These are phyloP conservation scores for Ophiostoma australiae DNA, from an alignment of 2,329 filamentous ascomycete genomes.

Conservation along the genomic window DNA sequence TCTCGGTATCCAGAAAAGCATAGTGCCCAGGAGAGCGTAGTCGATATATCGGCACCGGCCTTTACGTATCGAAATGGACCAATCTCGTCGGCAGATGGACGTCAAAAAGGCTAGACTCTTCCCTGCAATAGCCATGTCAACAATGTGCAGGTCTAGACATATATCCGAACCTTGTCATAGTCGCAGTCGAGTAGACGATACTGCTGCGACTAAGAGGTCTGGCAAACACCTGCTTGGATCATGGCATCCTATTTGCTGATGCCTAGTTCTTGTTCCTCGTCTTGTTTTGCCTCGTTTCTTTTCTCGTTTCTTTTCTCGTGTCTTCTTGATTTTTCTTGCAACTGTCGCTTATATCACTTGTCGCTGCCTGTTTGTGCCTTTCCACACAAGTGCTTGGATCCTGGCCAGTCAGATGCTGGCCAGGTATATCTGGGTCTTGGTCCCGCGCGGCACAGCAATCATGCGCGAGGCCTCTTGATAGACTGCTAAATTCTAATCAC, in stretches of 20 bases:
- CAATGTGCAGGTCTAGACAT: background rate
- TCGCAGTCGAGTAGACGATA: background rate
- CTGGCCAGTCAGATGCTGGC: too few relatives aligned
- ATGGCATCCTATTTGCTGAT: background rate
- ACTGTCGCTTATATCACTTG: background rate
- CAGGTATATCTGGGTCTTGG: background rate
- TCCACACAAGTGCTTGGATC: background rate
- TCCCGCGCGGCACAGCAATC: background rate
- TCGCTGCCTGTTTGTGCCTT: background rate
- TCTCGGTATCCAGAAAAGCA: conserved; percentile 8
- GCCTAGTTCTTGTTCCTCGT: background rate
- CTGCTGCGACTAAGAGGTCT: background rate
- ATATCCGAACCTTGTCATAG: background rate
- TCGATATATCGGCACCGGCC: background rate
- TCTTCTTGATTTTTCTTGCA: background rate
- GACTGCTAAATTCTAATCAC: background rate
- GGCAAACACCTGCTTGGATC: background rate
- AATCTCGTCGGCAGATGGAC: background rate
- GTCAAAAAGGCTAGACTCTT: background rate
- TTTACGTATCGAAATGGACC: background rate
- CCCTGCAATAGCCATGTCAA: background rate
- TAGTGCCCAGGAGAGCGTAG: background rate
- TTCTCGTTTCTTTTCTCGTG: too few relatives aligned
- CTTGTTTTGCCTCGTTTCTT: background rate
- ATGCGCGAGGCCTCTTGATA: background rate